Evolutionary conservation across 345 rosid species (phyloP).

Genomic region (Nephelium lappaceum): DNA sequence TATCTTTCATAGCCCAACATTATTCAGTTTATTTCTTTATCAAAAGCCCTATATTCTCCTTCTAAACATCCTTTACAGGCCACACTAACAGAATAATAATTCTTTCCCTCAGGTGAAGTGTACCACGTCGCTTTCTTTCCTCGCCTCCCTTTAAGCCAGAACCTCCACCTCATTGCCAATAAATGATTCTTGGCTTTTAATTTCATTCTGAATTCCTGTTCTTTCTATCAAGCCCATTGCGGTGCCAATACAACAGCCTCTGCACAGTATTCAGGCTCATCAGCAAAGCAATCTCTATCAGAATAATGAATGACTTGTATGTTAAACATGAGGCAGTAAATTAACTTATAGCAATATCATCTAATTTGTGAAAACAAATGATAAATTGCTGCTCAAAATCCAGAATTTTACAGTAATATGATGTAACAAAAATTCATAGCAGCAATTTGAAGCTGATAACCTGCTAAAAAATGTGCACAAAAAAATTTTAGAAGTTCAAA

Average conservation of each 20-base stretch:
- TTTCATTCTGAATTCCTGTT: not conserved
- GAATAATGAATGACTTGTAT: too few species aligned
- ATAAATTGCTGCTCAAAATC: too few species aligned
- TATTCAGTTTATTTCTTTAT: too few species aligned
- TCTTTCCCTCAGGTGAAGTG: not conserved
- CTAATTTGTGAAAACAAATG: too few species aligned
- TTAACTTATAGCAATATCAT: too few species aligned
- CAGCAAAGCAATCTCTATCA: not conserved
- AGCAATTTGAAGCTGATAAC: not conserved
- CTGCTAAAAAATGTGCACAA: not conserved
- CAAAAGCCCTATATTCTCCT: too few species aligned
- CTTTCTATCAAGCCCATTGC: not conserved
- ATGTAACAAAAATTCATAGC: not conserved
- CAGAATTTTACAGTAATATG: not conserved
- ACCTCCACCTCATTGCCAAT: conserved; percentile 4
- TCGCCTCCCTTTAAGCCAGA: not conserved
- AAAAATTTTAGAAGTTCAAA: not conserved
- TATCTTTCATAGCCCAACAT: too few species aligned
- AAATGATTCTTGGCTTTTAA: conserved; percentile 22
- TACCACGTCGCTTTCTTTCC: conserved; percentile 3
- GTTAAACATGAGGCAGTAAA: too few species aligned
- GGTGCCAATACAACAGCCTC: not conserved
- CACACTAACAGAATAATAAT: not conserved
- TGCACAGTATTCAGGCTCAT: not conserved
- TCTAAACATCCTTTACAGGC: too few species aligned